Percentiles rank a stretch among this genome's conserved stretches.
Evolutionary conservation across 495 filamentous ascomycete species (phyloP).

Genomic region (Talaromyces proteolyticus): DNA sequence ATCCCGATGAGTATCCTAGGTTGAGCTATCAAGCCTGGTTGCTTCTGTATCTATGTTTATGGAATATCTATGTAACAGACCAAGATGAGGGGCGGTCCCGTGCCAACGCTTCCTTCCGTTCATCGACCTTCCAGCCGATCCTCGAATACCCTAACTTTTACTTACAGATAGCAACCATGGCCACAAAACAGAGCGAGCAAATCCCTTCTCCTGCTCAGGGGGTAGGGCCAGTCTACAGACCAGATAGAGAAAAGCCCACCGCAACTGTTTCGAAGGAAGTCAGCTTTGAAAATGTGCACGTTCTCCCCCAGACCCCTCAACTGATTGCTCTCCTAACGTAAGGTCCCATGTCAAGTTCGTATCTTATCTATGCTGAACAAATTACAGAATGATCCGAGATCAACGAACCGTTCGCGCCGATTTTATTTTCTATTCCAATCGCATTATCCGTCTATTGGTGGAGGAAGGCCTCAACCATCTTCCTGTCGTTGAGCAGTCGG

Average conservation of each 20-base stretch:
- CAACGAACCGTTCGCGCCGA: conserved; percentile 83
- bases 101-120: conserved; percentile 13
- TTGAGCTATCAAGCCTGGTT: no score
- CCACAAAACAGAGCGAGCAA: conserved; percentile 16
- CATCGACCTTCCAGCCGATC: not conserved
- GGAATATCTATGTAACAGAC: no score
- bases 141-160: not conserved
- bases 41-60: no score
- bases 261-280: conserved; percentile 85
- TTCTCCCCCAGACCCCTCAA: conserved; percentile 90
- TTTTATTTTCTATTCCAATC: conserved; percentile 99
- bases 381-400: conserved; percentile 84
- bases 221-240: conserved; percentile 74
- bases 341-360: conserved; percentile 25
- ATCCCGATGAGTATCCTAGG: no score
- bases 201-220: conserved; percentile 56
- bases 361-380: no score
- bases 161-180: conserved; percentile 13
- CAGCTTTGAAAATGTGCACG: conserved; percentile 79
- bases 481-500: conserved; percentile 77
- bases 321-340: conserved; percentile 96
- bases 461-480: conserved; percentile 97
- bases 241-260: conserved; percentile 72
- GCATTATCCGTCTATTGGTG: conserved; percentile 95
- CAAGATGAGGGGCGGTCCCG: no score